Evolutionary conservation across 2,329 filamentous ascomycete genomes (phyloP).

Genomic region (Rutstroemia sp.): DNA sequence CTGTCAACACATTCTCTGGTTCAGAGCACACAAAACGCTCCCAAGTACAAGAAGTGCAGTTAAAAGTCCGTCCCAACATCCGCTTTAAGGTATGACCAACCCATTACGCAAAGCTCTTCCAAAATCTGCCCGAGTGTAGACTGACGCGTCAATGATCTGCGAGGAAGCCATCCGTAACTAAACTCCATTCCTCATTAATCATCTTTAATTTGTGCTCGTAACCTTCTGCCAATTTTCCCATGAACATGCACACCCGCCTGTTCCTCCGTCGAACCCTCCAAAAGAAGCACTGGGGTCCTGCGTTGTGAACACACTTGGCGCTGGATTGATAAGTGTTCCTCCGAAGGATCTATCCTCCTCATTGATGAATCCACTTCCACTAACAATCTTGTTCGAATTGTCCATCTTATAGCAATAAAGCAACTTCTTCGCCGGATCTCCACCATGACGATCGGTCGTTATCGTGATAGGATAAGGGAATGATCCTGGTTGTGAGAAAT

Average conservation of each 20-base stretch:
- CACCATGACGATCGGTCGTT: conserved; percentile 55
- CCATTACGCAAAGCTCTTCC: too few relatives aligned
- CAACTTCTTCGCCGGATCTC: conserved; percentile 44
- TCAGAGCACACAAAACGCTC: too few relatives aligned
- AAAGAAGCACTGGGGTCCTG: conserved; percentile 35
- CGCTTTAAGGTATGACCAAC: too few relatives aligned
- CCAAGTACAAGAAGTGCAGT: too few relatives aligned
- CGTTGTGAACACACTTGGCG: conserved; percentile 30
- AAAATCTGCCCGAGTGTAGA: too few relatives aligned
- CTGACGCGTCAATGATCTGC: too few relatives aligned
- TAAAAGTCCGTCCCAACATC: too few relatives aligned
- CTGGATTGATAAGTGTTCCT: conserved; percentile 47
- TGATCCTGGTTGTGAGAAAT: conserved; percentile 40
- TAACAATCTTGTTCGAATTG: conserved; percentile 38
- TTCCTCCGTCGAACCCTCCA: conserved; percentile 57
- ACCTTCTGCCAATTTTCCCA: conserved; percentile 42
- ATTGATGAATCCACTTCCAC: conserved; percentile 38
- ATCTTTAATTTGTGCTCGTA: too few relatives aligned
- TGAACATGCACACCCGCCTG: conserved; percentile 53
- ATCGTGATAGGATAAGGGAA: conserved; percentile 59
- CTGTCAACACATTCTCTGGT: too few relatives aligned
- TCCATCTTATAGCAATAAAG: conserved; percentile 47
- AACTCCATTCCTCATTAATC: too few relatives aligned
- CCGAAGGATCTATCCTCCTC: conserved; percentile 43
- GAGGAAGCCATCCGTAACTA: too few relatives aligned